Percentiles rank a stretch among this genome's conserved stretches.
Evolutionary conservation across 345 rosid species (phyloP).

Genomic region (Orychophragmus violaceus): DNA sequence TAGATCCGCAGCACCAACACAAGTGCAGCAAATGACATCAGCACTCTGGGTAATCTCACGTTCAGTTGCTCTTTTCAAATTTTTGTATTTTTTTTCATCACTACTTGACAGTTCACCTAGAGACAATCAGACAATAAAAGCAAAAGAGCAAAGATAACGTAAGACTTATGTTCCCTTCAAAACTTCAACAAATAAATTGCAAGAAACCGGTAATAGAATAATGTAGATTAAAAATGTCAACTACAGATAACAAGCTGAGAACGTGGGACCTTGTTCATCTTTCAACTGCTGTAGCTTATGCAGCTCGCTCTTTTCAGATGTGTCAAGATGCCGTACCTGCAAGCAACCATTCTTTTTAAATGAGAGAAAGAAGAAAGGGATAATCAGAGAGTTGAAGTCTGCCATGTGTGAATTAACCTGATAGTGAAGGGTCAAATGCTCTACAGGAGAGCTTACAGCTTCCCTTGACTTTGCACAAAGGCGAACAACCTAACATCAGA

Average conservation of each 20-base stretch:
- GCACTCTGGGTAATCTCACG: constrained; percentile 98
- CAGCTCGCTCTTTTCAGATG: constrained; percentile 97
- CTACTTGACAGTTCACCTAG: constrained; percentile 95
- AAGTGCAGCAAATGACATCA: constrained; percentile 98
- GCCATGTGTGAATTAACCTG: constrained; percentile 55
- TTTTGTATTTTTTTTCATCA: constrained; percentile 98
- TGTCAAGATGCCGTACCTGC: constrained; percentile 97
- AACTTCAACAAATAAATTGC: background rate
- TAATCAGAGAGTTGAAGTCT: background rate
- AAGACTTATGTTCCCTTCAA: background rate
- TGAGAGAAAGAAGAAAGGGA: background rate
- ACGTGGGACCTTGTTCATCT: constrained; percentile 88
- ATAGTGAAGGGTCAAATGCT: constrained; percentile 97
- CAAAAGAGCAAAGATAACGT: background rate
- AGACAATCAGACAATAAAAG: background rate
- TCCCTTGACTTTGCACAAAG: constrained; percentile 99
- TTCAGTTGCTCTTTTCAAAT: constrained; percentile 92
- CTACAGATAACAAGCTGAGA: constrained; percentile 1
- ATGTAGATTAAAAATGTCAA: background rate
- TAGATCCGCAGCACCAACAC: constrained; percentile 99
- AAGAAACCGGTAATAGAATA: background rate
- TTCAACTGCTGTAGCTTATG: constrained; percentile 96
- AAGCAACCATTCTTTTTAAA: constrained; percentile 11
- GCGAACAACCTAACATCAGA: constrained; percentile 69
- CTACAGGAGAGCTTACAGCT: constrained; percentile 98